Conservation (phyloP, 805 yeast species). For the Candida anglica region DNA sequence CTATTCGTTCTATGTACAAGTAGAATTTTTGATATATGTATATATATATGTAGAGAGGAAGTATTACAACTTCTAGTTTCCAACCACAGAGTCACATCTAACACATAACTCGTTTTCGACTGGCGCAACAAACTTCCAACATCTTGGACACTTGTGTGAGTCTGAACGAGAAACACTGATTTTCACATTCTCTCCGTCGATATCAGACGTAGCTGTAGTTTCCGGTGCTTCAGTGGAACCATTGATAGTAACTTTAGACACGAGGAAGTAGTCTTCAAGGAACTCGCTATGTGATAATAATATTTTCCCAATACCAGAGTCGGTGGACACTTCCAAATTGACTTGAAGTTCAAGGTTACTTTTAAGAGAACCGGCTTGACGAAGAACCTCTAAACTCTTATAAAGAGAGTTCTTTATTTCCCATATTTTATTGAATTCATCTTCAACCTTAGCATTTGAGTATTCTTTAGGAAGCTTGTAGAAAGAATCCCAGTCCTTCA, state of each 20-base stretch:
- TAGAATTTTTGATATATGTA: neutral
- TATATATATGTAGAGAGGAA: neutral
- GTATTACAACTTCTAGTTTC: constrained; percentile 10
- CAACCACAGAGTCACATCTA: constrained; percentile 55
- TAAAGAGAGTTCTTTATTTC: constrained; percentile 46
- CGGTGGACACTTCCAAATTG: constrained; percentile 21
- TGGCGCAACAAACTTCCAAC: constrained; percentile 77
- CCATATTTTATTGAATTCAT: constrained; percentile 45
- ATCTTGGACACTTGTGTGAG: constrained; percentile 77
- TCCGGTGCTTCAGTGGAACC: constrained; percentile 1
- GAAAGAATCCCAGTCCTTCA: constrained; percentile 35
- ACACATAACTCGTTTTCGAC: constrained; percentile 53
- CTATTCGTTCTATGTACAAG: neutral
- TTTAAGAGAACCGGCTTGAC: constrained; percentile 48
- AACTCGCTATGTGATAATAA: constrained; percentile 16
- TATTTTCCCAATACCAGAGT: constrained; percentile 6
- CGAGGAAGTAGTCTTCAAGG: constrained; percentile 52
- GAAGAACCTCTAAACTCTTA: constrained; percentile 51
- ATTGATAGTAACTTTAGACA: constrained; percentile 51
- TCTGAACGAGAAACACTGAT: constrained; percentile 42
- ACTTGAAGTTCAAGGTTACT: constrained; percentile 60
- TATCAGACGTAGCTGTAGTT: constrained; percentile 3
- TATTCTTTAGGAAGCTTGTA: constrained; percentile 30
- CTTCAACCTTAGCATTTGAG: constrained; percentile 29
- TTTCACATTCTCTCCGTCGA: constrained; percentile 18